A percentile compares a stretch with the other conserved stretches of the same genome.
phyloP scores from a whole-genome alignment of 2,329 filamentous ascomycete species.

The Ustulina deusta region DNA sequence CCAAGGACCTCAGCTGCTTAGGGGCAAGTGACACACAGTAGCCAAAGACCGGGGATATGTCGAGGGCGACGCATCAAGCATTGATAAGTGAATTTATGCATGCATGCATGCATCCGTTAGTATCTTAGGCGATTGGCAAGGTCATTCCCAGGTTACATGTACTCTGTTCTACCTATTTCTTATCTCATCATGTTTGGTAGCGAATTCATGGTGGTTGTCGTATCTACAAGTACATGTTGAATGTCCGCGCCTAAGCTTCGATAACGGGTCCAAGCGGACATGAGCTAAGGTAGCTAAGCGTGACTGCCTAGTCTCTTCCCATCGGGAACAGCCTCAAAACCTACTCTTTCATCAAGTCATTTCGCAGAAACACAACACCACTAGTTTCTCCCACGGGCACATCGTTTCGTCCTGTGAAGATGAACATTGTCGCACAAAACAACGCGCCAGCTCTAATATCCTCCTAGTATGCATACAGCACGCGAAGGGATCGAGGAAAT shows the following conservation, averaged over 20 bases:
- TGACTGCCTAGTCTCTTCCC: conserved; percentile 9
- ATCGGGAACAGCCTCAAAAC: conserved; percentile 1
- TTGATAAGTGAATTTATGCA: conserved; percentile 1
- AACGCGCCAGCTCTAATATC: neutral
- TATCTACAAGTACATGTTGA: neutral
- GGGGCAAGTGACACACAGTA: conserved; percentile 7
- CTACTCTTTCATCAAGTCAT: conserved; percentile 6
- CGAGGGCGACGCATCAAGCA: neutral
- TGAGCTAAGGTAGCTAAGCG: conserved; percentile 2
- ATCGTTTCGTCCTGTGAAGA: neutral
- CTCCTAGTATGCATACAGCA: neutral
- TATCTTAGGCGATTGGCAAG: neutral
- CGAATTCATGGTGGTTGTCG: neutral
- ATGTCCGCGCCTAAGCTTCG: neutral
- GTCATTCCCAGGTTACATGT: neutral
- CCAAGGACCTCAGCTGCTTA: neutral
- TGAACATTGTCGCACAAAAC: neutral
- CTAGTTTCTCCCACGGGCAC: neutral
- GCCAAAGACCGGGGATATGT: neutral
- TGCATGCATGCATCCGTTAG: neutral
- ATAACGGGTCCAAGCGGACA: conserved; percentile 6
- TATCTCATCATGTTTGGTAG: neutral
- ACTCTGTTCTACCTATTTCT: neutral
- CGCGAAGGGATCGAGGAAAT: neutral
- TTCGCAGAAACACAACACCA: neutral